Conservation (phyloP, 2,329 filamentous ascomycete genomes). For the Cryphonectria carpinicola region DNA sequence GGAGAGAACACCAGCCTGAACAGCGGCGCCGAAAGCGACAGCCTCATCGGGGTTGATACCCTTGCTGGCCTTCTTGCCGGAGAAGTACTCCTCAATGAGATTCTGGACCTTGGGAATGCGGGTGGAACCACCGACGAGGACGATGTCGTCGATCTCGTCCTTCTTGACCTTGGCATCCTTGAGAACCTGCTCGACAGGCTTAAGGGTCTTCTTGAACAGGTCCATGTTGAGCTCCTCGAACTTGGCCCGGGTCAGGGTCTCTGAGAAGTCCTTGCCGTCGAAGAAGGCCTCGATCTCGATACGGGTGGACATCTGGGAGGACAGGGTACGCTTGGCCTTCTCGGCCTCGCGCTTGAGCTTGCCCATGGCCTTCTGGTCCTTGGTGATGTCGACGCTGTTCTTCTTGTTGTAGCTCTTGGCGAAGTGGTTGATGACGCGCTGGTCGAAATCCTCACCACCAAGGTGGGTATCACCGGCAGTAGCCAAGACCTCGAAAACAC, state of each 20-base stretch:
- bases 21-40: conserved; percentile 95
- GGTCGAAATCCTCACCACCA: conserved; percentile 98
- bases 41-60: conserved; percentile 99
- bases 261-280: conserved; percentile 96
- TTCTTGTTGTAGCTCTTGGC: conserved; percentile 99
- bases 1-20: conserved; percentile 93
- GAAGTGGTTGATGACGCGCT: conserved; percentile 95
- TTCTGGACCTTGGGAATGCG: conserved; percentile 98
- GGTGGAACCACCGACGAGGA: conserved; percentile 96
- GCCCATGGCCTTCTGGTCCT: conserved; percentile 97
- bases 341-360: conserved; percentile 99
- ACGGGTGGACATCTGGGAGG: conserved; percentile 88
- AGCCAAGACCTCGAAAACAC: conserved; percentile 92
- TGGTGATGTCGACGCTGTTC: conserved; percentile 87
- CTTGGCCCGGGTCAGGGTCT: conserved; percentile 97
- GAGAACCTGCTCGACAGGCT: conserved; percentile 97
- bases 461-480: conserved; percentile 97
- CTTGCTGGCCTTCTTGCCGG: conserved; percentile 96
- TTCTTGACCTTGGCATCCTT: conserved; percentile 99
- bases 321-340: conserved; percentile 98
- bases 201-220: conserved; percentile 98
- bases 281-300: conserved; percentile 98
- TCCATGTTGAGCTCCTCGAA: conserved; percentile 99
- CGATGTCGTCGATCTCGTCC: conserved; percentile 91
- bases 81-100: conserved; percentile 95